These are phyloP conservation scores for Fraxinus floribunda DNA, from an alignment of 305 asterid genomes.

Conservation along the genomic window DNA sequence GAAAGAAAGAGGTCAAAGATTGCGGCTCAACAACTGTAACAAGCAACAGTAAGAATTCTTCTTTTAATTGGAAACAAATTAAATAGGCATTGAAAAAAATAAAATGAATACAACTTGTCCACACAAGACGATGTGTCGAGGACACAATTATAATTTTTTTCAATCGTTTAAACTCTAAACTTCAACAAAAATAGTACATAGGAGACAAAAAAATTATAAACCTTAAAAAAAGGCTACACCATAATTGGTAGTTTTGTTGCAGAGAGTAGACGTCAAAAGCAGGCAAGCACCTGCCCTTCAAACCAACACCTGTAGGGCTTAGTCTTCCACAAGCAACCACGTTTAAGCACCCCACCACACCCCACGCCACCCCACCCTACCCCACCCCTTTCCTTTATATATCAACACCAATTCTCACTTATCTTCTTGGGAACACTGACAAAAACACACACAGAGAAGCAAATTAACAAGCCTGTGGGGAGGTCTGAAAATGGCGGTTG, in stretches of 20 bases:
- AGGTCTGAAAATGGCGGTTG: slow-evolving; percentile 34
- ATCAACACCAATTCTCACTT: not conserved
- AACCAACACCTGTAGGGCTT: slow-evolving; percentile 29
- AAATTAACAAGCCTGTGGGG: not conserved
- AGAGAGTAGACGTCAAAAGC: slow-evolving; percentile 10
- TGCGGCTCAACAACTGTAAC: too few species aligned
- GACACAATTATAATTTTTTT: too few species aligned
- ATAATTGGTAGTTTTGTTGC: not conserved
- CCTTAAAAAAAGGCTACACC: not conserved
- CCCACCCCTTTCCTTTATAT: not conserved
- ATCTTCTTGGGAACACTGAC: not conserved
- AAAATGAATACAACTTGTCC: not conserved
- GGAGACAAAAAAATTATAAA: not conserved
- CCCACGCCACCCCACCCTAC: too few species aligned
- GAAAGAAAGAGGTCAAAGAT: too few species aligned
- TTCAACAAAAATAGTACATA: too few species aligned
- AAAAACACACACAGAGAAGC: not conserved
- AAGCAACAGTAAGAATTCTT: too few species aligned
- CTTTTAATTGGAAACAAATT: too few species aligned
- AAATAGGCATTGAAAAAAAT: too few species aligned
- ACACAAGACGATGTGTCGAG: not conserved
- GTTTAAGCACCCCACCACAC: slow-evolving; percentile 16
- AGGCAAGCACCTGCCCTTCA: not conserved
- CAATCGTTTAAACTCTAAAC: too few species aligned
- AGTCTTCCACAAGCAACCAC: slow-evolving; percentile 38